Evolutionary conservation across 2,329 filamentous ascomycete species (phyloP).

Genomic region (Trichoderma koningii): DNA sequence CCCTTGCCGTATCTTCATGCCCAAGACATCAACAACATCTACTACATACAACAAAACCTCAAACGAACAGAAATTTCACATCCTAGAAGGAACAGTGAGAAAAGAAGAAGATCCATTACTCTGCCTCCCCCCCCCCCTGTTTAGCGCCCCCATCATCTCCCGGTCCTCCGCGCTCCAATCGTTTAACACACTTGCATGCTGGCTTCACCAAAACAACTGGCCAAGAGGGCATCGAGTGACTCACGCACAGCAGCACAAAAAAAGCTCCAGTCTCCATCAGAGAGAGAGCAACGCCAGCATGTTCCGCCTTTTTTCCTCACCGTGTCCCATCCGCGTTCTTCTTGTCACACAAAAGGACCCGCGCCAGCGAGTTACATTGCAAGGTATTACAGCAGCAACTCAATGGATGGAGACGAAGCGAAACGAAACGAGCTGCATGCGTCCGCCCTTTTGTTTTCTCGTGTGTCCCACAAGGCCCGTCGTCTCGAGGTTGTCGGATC

Average conservation of each 20-base stretch:
- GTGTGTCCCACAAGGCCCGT: not conserved
- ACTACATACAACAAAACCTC: too few relatives aligned
- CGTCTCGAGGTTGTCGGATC: slow-evolving; percentile 30
- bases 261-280: too few relatives aligned
- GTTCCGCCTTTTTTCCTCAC: not conserved
- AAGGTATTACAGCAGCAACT: slow-evolving; percentile 15
- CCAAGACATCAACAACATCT: too few relatives aligned
- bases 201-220: slow-evolving; percentile 32
- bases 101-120: not conserved
- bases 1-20: not conserved
- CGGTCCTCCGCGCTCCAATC: slow-evolving; percentile 22
- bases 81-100: not conserved
- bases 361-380: slow-evolving; percentile 20
- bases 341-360: not conserved
- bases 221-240: slow-evolving; percentile 28
- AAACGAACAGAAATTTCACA: too few relatives aligned
- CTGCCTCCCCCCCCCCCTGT: not conserved
- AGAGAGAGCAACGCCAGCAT: slow-evolving; percentile 20
- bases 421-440: slow-evolving; percentile 13
- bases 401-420: not conserved
- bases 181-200: slow-evolving; percentile 12
- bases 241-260: slow-evolving; percentile 26
- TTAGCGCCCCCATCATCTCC: slow-evolving; percentile 5
- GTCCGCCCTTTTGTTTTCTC: not conserved
- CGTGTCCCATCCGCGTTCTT: slow-evolving; percentile 29